These are phyloP conservation scores for Astragalus membranaceus DNA, from an alignment of 306 rosid species.

Conservation along the genomic window DNA sequence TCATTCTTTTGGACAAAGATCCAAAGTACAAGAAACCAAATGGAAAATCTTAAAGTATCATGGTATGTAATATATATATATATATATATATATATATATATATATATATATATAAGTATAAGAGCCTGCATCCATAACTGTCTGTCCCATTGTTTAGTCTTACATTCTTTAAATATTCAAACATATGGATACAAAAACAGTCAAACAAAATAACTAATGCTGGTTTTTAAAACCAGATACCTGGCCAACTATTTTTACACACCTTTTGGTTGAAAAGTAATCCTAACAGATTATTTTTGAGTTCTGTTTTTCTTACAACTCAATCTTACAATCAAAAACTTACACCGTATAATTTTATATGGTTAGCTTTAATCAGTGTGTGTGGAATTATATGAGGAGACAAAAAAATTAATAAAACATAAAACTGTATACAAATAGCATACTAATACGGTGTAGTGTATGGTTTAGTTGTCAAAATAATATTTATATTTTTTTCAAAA, in stretches of 20 bases:
- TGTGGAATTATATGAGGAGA: too few species aligned
- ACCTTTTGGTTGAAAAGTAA: background rate
- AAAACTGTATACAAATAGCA: too few species aligned
- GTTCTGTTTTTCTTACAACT: too few species aligned
- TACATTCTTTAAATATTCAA: constrained; percentile 13
- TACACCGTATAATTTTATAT: too few species aligned
- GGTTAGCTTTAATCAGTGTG: too few species aligned
- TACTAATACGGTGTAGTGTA: too few species aligned
- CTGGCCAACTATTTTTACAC: background rate
- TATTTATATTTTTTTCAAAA: too few species aligned
- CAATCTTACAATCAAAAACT: too few species aligned
- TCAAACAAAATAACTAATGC: constrained; percentile 29
- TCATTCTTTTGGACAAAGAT: constrained; percentile 31
- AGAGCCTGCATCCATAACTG: constrained; percentile 43
- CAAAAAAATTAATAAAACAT: too few species aligned
- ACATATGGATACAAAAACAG: constrained; percentile 14
- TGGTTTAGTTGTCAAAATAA: too few species aligned
- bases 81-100: too few species aligned
- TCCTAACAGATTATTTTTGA: too few species aligned
- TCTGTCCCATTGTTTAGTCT: constrained; percentile 20
- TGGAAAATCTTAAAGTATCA: constrained; percentile 15
- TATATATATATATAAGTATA: constrained; percentile 36
- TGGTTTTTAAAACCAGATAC: constrained; percentile 11
- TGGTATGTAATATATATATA: constrained; percentile 17
- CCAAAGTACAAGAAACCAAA: constrained; percentile 34